Conservation (phyloP, 2,329 filamentous ascomycete species). For the Verticillium zaregamsianum region DNA sequence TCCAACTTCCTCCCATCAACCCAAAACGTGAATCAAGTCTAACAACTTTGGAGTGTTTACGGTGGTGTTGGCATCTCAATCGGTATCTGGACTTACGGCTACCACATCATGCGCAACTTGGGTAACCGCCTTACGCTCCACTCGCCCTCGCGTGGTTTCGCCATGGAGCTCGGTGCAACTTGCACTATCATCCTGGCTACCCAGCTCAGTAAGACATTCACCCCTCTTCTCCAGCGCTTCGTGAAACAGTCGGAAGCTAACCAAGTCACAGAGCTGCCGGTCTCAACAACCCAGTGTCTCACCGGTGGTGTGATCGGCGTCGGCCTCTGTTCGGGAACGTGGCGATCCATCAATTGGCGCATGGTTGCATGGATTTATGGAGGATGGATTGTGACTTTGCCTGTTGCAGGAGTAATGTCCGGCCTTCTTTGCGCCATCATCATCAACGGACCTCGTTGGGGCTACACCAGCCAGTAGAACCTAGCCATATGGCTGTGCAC, state of each 20-base stretch:
- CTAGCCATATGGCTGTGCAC: too few relatives aligned
- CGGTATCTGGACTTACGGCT: conserved; percentile 47
- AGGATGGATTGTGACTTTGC: not conserved
- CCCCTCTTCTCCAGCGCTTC: not conserved
- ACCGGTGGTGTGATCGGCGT: conserved; percentile 53
- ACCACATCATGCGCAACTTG: conserved; percentile 55
- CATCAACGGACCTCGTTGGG: conserved; percentile 52
- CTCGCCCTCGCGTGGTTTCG: conserved; percentile 50
- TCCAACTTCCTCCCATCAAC: not conserved
- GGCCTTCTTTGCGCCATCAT: conserved; percentile 54
- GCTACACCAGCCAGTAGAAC: conserved; percentile 2
- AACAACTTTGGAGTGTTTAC: conserved; percentile 14
- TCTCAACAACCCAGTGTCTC: conserved; percentile 57
- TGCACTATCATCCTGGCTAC: conserved; percentile 62
- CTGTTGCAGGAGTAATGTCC: conserved; percentile 43
- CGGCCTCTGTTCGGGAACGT: conserved; percentile 48
- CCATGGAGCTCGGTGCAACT: conserved; percentile 45
- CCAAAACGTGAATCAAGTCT: not conserved
- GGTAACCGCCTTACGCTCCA: conserved; percentile 55
- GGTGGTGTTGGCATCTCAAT: conserved; percentile 30
- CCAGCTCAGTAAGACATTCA: conserved; percentile 37
- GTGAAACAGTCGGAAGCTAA: not conserved
- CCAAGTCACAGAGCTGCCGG: conserved; percentile 34
- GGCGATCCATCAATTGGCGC: conserved; percentile 53
- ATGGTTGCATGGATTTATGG: conserved; percentile 40